Evolutionary conservation across 179 eudicot genomes (phyloP), one percentile per base, ranked within the genome.

Genomic region (Silene noctiflora): DNA sequence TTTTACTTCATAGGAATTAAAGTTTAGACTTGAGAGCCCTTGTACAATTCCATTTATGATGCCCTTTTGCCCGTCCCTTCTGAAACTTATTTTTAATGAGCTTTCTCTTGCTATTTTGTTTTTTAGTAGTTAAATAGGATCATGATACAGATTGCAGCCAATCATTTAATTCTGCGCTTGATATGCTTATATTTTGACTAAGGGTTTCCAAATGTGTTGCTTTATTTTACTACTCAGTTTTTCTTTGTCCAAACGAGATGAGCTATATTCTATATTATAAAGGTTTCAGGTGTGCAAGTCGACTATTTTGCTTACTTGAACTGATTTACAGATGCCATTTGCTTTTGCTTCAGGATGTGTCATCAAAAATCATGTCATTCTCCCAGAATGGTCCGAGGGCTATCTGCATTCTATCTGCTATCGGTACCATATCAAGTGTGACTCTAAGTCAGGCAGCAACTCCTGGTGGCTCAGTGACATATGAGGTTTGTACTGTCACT

Each of bases 371-470:
- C 76, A 87, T 91, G 94, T 85, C 97, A 62, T 88, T 91, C 75
- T 86, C 94, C 75, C 94, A 90, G 78, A 77, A 85, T 84, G 97
- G 94, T 74, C 92, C 92, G 75, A 85, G 94, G 85, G 88, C 90
- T 75, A 88, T 91, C 69, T 91, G 94, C 78, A 79, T 91, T 78
- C 81, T 90, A 67, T 91, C 97, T 76, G 97, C 94, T 21, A 88
- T 77, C 75, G 97, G 97, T 73, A 82, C 91, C 70, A 83, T 91
- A 79, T 88, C 94, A 19, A 88, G 85, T 77, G 97, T 90, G 76
- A 91, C 97, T 27, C 91, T 91, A 63, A 87, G 90, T 62, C 93
- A 89, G 85, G 85, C 92, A n/a, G 89, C 94, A 60, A 88, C 91
- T 31, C 86, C 91, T 25, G 97, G 97, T 77, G 94, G 92, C 78